A percentile compares a stretch with the other conserved stretches of the same genome.
phyloP scores from a whole-genome alignment of 1,284 basidiomycete genomes.

The Entoloma clypeatum region DNA sequence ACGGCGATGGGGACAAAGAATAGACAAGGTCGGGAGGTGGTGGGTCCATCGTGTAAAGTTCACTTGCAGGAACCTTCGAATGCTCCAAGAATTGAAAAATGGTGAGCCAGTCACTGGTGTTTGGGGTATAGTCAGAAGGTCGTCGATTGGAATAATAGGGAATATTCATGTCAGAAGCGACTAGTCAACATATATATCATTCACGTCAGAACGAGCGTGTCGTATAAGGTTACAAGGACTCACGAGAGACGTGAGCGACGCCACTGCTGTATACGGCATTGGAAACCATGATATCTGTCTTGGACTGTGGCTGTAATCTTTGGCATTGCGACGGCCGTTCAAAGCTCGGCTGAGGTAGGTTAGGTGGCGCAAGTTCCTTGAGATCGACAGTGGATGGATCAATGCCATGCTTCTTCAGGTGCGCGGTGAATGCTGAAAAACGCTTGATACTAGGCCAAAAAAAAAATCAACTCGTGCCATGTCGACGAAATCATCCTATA shows the following conservation, averaged over 20 bases:
- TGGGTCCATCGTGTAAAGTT: constrained; percentile 1
- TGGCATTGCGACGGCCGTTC: constrained; percentile 12
- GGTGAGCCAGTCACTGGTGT: background rate
- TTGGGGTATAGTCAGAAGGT: background rate
- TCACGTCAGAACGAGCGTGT: too few relatives aligned
- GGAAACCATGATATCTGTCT: constrained; percentile 1
- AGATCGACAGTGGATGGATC: constrained; percentile 27
- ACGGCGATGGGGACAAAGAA: constrained; percentile 21
- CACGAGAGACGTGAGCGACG: constrained; percentile 1
- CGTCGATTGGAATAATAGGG: constrained; percentile 4
- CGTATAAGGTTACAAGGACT: too few relatives aligned
- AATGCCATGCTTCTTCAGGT: constrained; percentile 49
- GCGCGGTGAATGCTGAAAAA: constrained; percentile 48
- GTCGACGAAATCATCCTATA: background rate
- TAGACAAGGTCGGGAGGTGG: constrained; percentile 14
- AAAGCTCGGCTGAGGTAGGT: constrained; percentile 17
- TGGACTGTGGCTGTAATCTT: background rate
- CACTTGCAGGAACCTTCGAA: background rate
- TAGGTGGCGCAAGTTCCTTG: constrained; percentile 25
- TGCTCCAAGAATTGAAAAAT: background rate
- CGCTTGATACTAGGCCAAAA: constrained; percentile 52
- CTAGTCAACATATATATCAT: too few relatives aligned
- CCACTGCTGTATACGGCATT: constrained; percentile 2
- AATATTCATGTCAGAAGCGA: too few relatives aligned
- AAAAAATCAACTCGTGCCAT: constrained; percentile 6